A percentile compares a stretch with the other conserved stretches of the same genome.
Conservation (phyloP, 495 filamentous ascomycete species). For the Penicillium turbatum region DNA sequence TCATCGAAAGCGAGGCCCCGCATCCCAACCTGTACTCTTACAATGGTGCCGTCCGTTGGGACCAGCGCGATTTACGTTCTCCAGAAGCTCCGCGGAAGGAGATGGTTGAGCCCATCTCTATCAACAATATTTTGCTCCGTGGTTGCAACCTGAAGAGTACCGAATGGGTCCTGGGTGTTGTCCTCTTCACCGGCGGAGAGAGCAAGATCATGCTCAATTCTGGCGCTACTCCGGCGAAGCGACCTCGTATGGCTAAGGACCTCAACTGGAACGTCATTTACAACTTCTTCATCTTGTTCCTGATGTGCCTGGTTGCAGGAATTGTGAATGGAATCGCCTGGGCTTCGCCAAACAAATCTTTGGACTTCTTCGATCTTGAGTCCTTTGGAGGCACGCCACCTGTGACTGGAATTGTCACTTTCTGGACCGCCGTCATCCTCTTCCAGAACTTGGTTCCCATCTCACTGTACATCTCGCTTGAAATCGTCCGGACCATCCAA, state of each 20-base stretch:
- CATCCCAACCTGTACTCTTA: conserved; percentile 94
- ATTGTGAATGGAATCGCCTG: conserved; percentile 83
- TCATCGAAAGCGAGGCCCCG: conserved; percentile 85
- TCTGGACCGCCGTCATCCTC: conserved; percentile 89
- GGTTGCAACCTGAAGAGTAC: conserved; percentile 94
- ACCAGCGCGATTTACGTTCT: conserved; percentile 61
- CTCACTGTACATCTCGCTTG: conserved; percentile 93
- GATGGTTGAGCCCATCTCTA: conserved; percentile 89
- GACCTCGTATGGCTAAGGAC: conserved; percentile 82
- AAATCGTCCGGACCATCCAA: conserved; percentile 90
- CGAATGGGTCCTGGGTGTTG: conserved; percentile 94
- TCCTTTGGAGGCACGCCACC: conserved; percentile 72
- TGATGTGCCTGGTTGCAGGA: conserved; percentile 84
- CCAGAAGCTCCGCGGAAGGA: conserved; percentile 56
- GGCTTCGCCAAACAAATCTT: conserved; percentile 66
- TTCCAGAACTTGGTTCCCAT: conserved; percentile 99
- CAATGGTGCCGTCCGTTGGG: conserved; percentile 84
- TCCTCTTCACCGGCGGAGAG: conserved; percentile 92
- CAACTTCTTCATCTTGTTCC: conserved; percentile 88
- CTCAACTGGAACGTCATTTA: conserved; percentile 97
- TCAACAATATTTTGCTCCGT: conserved; percentile 91
- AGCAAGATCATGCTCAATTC: conserved; percentile 99
- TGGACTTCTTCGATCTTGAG: conserved; percentile 81
- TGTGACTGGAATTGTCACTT: conserved; percentile 88
- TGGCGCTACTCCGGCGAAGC: conserved; percentile 93